phyloP scores from a whole-genome alignment of 352 stramenopile genomes.

The Globisporangium radiosum region DNA sequence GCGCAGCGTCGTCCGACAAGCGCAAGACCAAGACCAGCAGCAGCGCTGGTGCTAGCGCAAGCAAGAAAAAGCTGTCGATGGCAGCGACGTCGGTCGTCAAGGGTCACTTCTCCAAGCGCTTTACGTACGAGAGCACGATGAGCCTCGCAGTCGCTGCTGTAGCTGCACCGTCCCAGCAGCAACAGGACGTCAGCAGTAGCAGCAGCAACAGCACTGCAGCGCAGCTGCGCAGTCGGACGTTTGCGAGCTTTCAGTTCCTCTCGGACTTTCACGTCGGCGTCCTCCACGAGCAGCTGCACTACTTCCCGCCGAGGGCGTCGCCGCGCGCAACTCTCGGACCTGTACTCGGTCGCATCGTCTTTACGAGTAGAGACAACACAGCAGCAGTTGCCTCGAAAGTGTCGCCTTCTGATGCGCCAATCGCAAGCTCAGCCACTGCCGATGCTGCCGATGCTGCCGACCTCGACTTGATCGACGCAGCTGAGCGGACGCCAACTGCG shows the following conservation, averaged over 20 bases:
- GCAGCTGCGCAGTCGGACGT: slow-evolving; percentile 16
- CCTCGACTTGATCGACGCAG: background rate
- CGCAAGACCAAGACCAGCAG: background rate
- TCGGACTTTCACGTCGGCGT: slow-evolving; percentile 47
- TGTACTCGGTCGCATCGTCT: slow-evolving; percentile 44
- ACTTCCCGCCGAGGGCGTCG: slow-evolving; percentile 36
- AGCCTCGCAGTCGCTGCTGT: background rate
- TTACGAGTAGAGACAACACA: background rate
- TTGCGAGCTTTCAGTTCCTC: slow-evolving; percentile 48
- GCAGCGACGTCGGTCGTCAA: slow-evolving; percentile 15
- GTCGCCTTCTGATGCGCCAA: too few species aligned
- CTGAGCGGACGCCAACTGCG: slow-evolving; percentile 5
- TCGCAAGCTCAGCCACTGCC: background rate
- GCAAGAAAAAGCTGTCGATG: slow-evolving; percentile 2
- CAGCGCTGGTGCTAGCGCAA: slow-evolving; percentile 7
- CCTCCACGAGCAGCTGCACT: slow-evolving; percentile 42
- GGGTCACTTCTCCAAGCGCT: slow-evolving; percentile 69
- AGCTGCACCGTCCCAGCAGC: background rate
- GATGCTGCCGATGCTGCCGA: slow-evolving; percentile 3
- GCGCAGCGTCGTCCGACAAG: slow-evolving; percentile 14
- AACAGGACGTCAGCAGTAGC: background rate
- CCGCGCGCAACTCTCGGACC: slow-evolving; percentile 44
- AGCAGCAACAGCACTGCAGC: background rate
- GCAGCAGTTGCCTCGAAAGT: slow-evolving; percentile 1
- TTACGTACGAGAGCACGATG: slow-evolving; percentile 41